These are phyloP conservation scores for Coemansia sp. DNA, from an alignment of 192 early-diverging fungal genomes.

Conservation along the genomic window DNA sequence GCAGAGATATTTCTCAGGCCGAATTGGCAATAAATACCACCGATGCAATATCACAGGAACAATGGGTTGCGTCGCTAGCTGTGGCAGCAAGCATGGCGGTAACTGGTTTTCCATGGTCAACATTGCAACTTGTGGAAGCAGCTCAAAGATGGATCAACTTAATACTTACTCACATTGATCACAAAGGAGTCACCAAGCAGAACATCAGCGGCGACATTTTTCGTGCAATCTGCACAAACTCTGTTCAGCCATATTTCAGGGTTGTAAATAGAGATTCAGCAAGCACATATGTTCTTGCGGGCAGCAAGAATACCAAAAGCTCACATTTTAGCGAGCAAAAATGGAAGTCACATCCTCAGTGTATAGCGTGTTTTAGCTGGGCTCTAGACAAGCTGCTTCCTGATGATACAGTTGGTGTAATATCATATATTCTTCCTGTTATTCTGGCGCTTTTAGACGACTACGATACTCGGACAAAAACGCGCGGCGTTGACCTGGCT, in stretches of 20 bases:
- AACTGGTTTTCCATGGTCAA: conserved; percentile 19
- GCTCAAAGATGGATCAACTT: conserved; percentile 14
- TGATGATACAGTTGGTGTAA: conserved; percentile 3
- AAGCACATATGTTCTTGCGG: conserved; percentile 11
- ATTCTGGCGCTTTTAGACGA: conserved; percentile 34
- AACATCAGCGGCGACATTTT: conserved; percentile 7
- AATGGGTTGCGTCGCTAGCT: conserved; percentile 18
- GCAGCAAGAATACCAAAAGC: background rate
- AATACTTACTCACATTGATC: conserved; percentile 9
- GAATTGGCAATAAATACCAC: background rate
- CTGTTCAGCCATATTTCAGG: conserved; percentile 35
- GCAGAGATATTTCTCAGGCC: background rate
- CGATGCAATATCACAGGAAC: background rate
- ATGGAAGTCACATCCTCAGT: conserved; percentile 28
- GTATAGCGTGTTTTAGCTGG: conserved; percentile 35
- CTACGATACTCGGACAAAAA: conserved; percentile 21
- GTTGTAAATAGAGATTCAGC: background rate
- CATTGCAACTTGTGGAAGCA: background rate
- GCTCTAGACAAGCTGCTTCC: conserved; percentile 12
- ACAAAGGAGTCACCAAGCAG: background rate
- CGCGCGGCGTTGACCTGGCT: conserved; percentile 23
- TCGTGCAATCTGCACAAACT: conserved; percentile 4
- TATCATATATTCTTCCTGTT: conserved; percentile 35
- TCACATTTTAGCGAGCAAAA: background rate
- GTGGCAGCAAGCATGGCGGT: conserved; percentile 24